Evolutionary conservation across 495 filamentous ascomycete species (phyloP).

Genomic region (Aspergillus egyptiacus): DNA sequence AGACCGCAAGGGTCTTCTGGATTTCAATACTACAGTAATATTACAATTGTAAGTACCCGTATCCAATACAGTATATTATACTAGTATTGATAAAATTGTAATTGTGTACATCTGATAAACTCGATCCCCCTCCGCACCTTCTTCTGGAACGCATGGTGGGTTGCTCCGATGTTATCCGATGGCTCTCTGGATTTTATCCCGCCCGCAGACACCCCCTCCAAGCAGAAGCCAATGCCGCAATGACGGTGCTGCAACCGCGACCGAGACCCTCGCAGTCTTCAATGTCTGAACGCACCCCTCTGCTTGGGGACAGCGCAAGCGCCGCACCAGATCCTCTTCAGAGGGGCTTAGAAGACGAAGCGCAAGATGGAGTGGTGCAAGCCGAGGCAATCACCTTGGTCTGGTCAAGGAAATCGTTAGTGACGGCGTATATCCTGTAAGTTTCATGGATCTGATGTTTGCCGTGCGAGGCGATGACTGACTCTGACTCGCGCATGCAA

Average conservation of each 20-base stretch:
- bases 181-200: not conserved
- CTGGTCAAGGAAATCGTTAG: constrained; percentile 37
- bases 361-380: constrained; percentile 39
- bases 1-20: no score
- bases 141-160: not conserved
- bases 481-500: not conserved
- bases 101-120: no score
- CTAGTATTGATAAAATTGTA: no score
- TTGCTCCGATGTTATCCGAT: constrained; percentile 1
- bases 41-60: no score
- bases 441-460: not conserved
- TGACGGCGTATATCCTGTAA: constrained; percentile 37
- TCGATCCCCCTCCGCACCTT: not conserved
- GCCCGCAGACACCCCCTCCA: not conserved
- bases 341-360: constrained; percentile 21
- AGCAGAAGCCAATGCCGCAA: not conserved
- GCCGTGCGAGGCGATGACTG: not conserved
- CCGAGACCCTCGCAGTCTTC: not conserved
- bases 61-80: no score
- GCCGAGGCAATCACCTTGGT: constrained; percentile 39
- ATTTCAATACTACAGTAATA: no score
- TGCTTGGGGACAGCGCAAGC: not conserved
- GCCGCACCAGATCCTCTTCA: constrained; percentile 9
- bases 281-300: constrained; percentile 1
- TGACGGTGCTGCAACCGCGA: constrained; percentile 1